Evolutionary conservation across 805 yeast genomes (phyloP).

Genomic region (Scheffersomyces amazonensis): DNA sequence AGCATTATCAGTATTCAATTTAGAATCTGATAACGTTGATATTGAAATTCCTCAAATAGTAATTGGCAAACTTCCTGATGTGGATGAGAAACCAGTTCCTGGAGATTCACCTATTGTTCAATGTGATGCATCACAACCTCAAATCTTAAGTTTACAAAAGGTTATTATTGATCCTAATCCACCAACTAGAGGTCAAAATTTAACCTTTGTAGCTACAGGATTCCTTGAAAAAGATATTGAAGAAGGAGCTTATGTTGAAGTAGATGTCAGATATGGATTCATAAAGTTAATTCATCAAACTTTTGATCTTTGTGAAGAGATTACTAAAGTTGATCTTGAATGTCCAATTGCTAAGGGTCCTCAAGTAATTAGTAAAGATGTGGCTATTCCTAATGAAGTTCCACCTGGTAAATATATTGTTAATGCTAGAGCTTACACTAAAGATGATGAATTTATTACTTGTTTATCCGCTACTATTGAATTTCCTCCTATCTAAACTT

Average conservation of each 20-base stretch:
- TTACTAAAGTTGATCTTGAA: slow-evolving; percentile 75
- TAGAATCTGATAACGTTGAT: not conserved
- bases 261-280: slow-evolving; percentile 89
- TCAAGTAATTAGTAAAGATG: slow-evolving; percentile 63
- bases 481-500: slow-evolving; percentile 40
- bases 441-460: slow-evolving; percentile 75
- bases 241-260: slow-evolving; percentile 93
- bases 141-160: slow-evolving; percentile 57
- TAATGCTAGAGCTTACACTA: slow-evolving; percentile 85
- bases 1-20: not conserved
- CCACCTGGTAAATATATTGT: slow-evolving; percentile 94
- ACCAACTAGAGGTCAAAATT: slow-evolving; percentile 79
- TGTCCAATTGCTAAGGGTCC: slow-evolving; percentile 80
- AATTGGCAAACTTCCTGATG: slow-evolving; percentile 21
- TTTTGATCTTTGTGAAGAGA: slow-evolving; percentile 88
- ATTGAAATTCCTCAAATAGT: not conserved
- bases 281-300: slow-evolving; percentile 84
- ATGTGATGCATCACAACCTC: slow-evolving; percentile 67
- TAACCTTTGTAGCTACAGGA: slow-evolving; percentile 79
- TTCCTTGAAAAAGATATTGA: slow-evolving; percentile 49
- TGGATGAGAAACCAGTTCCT: slow-evolving; percentile 67
- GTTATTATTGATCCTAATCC: slow-evolving; percentile 80
- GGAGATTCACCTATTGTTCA: slow-evolving; percentile 84
- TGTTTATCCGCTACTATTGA: slow-evolving; percentile 77
- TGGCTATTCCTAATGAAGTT: slow-evolving; percentile 84